phyloP scores from a whole-genome alignment of 1,139 yeast genomes.

The Saccharomyces hybrid region DNA sequence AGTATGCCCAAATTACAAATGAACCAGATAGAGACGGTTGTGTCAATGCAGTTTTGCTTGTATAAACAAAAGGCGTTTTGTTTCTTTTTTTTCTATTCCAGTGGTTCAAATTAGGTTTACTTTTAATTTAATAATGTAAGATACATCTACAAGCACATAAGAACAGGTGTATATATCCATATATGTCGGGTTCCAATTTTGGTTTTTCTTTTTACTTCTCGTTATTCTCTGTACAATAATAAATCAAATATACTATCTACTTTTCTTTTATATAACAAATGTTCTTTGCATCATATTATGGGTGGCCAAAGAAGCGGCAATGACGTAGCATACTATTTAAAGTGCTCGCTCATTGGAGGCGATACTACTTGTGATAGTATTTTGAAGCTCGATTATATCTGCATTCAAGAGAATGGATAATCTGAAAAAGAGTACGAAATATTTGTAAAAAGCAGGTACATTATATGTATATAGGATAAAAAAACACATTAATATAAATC shows the following conservation, averaged over 20 bases:
- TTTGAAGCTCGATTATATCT: background rate
- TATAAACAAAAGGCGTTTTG: conserved; percentile 33
- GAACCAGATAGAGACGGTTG: conserved; percentile 99
- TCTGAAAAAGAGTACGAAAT: background rate
- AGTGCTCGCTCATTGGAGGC: no score
- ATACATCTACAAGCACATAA: background rate
- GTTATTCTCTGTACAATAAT: background rate
- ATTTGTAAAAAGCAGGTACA: background rate
- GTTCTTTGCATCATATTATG: background rate
- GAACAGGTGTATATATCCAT: background rate
- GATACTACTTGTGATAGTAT: no score
- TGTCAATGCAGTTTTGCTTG: conserved; percentile 92
- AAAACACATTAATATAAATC: background rate
- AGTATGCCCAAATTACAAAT: conserved; percentile 96
- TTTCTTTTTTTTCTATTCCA: background rate
- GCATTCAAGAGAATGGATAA: no score
- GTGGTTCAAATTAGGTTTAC: background rate
- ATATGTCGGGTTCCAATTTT: background rate
- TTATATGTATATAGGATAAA: background rate
- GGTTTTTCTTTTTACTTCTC: background rate
- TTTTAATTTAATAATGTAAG: background rate
- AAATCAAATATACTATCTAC: no score
- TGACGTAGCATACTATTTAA: no score
- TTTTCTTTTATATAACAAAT: background rate
- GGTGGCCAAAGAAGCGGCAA: background rate